Evolutionary conservation across 23 red algal genomes (phyloP).

Genomic region (Gracilariopsis chorda): DNA sequence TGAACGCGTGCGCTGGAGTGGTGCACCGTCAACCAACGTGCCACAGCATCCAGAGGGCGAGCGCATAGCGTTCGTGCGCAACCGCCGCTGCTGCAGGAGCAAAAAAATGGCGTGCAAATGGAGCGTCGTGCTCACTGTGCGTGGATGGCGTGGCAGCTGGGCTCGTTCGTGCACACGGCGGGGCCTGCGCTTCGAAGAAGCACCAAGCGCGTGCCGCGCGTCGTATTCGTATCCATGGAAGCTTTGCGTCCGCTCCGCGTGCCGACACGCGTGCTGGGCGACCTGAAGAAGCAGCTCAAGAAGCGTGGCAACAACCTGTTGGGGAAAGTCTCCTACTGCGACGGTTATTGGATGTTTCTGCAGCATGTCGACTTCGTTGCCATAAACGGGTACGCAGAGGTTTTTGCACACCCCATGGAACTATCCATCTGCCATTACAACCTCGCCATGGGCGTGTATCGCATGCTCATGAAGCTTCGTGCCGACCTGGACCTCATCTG

Average conservation of each 20-base stretch:
- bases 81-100: no score
- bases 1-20: no score
- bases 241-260: background rate
- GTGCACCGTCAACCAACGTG: no score
- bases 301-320: background rate
- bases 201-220: background rate
- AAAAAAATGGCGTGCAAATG: no score
- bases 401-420: slow-evolving; percentile 73
- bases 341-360: slow-evolving; percentile 55
- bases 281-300: no score
- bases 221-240: background rate
- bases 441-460: slow-evolving; percentile 58
- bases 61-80: no score
- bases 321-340: slow-evolving; percentile 45
- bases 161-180: no score
- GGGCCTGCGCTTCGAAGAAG: background rate
- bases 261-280: background rate
- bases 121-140: no score
- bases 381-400: slow-evolving; percentile 48
- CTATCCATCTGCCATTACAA: slow-evolving; percentile 62
- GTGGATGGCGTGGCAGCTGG: no score
- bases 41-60: no score
- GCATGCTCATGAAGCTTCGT: slow-evolving; percentile 19
- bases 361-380: slow-evolving; percentile 56
- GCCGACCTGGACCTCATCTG: slow-evolving; percentile 79